A percentile compares a stretch with the other conserved stretches of the same genome.
Evolutionary conservation across 2,329 filamentous ascomycete genomes (phyloP).

Genomic region (Fusarium papillatum): DNA sequence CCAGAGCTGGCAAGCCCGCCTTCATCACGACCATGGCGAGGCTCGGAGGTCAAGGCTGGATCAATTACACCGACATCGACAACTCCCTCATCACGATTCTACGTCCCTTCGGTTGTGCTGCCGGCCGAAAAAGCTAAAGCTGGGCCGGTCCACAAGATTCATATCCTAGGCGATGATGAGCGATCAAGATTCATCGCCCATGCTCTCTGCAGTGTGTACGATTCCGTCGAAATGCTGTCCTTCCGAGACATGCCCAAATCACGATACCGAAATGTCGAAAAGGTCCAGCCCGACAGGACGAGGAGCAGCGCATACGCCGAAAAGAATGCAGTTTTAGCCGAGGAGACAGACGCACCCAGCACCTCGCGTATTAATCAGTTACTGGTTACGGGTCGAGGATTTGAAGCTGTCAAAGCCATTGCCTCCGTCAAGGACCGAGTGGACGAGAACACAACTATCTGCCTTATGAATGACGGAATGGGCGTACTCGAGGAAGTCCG

Average conservation of each 20-base stretch:
- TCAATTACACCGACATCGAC: constrained; percentile 27
- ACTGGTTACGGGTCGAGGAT: constrained; percentile 72
- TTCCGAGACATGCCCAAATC: constrained; percentile 41
- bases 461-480: constrained; percentile 85
- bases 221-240: constrained; percentile 53
- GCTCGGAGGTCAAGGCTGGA: constrained; percentile 14
- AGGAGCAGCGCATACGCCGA: constrained; percentile 36
- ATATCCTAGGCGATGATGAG: constrained; percentile 58
- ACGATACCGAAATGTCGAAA: constrained; percentile 50
- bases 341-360: constrained; percentile 41
- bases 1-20: constrained; percentile 32
- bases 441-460: constrained; percentile 77
- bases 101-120: constrained; percentile 53
- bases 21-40: constrained; percentile 39
- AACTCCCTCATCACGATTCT: constrained; percentile 43
- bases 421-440: constrained; percentile 74
- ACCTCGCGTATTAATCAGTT: constrained; percentile 76
- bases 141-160: constrained; percentile 54
- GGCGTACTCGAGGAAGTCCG: constrained; percentile 87
- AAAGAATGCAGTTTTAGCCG: constrained; percentile 32
- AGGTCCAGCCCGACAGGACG: constrained; percentile 31
- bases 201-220: constrained; percentile 56
- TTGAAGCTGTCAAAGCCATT: constrained; percentile 70
- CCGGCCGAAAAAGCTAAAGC: constrained; percentile 48
- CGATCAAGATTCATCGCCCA: constrained; percentile 57